These are phyloP conservation scores for Clarireedia paspali DNA, from an alignment of 2,329 filamentous ascomycete genomes.

Conservation along the genomic window DNA sequence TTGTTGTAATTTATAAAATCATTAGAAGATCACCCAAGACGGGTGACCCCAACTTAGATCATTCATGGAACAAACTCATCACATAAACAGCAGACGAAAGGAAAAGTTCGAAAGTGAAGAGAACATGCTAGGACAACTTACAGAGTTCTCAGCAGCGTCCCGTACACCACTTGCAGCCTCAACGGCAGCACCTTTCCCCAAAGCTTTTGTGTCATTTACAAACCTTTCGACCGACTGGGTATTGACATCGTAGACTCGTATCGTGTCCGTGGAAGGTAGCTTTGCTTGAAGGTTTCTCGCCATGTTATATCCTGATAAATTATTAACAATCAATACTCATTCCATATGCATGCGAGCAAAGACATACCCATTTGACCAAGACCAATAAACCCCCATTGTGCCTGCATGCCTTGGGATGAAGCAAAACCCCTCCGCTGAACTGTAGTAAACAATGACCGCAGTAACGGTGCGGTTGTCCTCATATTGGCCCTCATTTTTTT, in stretches of 20 bases:
- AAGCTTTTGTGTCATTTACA: conserved; percentile 36
- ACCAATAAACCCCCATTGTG: conserved; percentile 52
- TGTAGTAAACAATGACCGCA: conserved; percentile 17
- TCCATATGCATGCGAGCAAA: conserved; percentile 9
- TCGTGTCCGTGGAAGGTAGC: conserved; percentile 51
- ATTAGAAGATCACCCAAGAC: conserved; percentile 24
- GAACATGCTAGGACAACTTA: conserved; percentile 35
- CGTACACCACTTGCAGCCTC: conserved; percentile 48
- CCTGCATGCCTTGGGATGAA: conserved; percentile 35
- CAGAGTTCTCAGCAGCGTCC: conserved; percentile 59
- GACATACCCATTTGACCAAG: conserved; percentile 52
- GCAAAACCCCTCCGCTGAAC: conserved; percentile 36
- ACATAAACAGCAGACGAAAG: conserved; percentile 19
- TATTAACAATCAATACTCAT: conserved; percentile 14
- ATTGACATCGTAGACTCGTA: conserved; percentile 62
- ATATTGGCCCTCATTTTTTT: conserved; percentile 21
- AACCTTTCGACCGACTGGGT: conserved; percentile 47
- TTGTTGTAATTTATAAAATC: conserved; percentile 26
- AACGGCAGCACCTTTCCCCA: conserved; percentile 37
- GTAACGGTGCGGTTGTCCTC: conserved; percentile 17
- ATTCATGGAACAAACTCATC: conserved; percentile 27
- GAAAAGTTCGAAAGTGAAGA: background rate
- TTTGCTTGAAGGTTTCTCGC: conserved; percentile 63
- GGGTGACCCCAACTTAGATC: conserved; percentile 28
- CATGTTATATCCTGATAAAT: conserved; percentile 57